These are phyloP conservation scores for Paramarasmius palmivorus DNA, from an alignment of 1,284 basidiomycete species.

Conservation along the genomic window DNA sequence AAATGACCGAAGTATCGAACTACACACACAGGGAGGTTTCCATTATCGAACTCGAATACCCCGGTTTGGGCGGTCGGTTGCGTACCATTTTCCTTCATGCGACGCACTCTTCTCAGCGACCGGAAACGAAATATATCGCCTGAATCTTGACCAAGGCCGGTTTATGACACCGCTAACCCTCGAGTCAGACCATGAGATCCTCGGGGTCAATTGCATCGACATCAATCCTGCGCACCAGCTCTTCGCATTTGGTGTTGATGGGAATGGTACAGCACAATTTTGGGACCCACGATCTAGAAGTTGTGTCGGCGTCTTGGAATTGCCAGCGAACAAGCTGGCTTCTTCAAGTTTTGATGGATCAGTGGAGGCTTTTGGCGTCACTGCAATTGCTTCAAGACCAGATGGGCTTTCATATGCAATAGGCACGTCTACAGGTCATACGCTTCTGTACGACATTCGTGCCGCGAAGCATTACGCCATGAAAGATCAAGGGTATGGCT, in stretches of 20 bases:
- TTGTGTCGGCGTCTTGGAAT: conserved; percentile 73
- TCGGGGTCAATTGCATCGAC: conserved; percentile 90
- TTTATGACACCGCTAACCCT: conserved; percentile 83
- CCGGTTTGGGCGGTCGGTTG: conserved; percentile 88
- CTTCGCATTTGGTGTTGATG: conserved; percentile 86
- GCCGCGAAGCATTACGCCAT: conserved; percentile 80
- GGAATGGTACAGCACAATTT: conserved; percentile 86
- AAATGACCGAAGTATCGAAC: conserved; percentile 90
- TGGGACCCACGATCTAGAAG: conserved; percentile 94
- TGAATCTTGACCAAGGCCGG: conserved; percentile 95
- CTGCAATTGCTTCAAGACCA: conserved; percentile 79
- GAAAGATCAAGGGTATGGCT: conserved; percentile 97
- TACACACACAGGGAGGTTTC: conserved; percentile 93
- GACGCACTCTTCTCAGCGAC: conserved; percentile 79
- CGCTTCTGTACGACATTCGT: conserved; percentile 93
- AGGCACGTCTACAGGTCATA: conserved; percentile 94
- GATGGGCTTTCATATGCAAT: conserved; percentile 95
- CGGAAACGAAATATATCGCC: conserved; percentile 86
- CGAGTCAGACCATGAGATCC: conserved; percentile 54
- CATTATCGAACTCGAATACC: conserved; percentile 95
- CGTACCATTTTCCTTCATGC: conserved; percentile 86
- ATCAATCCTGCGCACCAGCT: conserved; percentile 94
- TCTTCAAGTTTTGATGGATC: conserved; percentile 46
- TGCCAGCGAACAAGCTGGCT: conserved; percentile 65
- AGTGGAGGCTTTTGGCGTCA: conserved; percentile 61